Evolutionary conservation across 2,329 filamentous ascomycete species (phyloP).

Genomic region (Claviceps monticola): DNA sequence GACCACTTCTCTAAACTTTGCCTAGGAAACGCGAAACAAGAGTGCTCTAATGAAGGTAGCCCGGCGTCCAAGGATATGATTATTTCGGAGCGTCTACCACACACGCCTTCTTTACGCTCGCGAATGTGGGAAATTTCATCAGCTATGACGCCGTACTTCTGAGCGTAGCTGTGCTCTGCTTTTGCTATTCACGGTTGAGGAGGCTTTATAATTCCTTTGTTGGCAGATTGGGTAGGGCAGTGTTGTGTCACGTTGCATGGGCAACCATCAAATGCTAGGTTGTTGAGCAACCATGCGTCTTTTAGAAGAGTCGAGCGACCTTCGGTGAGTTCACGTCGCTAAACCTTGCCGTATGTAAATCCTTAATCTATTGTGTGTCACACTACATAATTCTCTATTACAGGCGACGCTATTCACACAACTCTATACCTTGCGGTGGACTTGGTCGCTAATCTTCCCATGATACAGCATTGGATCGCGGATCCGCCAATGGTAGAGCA

Average conservation of each 20-base stretch:
- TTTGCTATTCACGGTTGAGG: background rate
- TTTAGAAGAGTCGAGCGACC: background rate
- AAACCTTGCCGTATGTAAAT: background rate
- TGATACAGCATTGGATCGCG: too few relatives aligned
- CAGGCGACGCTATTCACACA: background rate
- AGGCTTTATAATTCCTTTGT: too few relatives aligned
- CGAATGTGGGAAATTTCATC: slow-evolving; percentile 2
- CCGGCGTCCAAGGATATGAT: background rate
- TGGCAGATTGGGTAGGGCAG: too few relatives aligned
- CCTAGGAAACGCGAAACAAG: background rate
- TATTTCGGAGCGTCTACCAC: background rate
- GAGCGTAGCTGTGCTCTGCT: background rate
- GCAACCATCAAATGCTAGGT: too few relatives aligned
- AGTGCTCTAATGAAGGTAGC: background rate
- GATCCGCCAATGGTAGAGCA: too few relatives aligned
- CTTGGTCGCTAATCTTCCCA: too few relatives aligned
- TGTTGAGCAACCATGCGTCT: background rate
- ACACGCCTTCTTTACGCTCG: background rate
- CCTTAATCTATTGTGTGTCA: background rate
- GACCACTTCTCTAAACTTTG: slow-evolving; percentile 1
- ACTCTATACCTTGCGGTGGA: background rate
- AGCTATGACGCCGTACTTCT: background rate
- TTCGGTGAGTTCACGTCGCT: background rate
- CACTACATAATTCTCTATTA: background rate
- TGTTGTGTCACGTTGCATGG: background rate